Percentiles rank a stretch among this genome's conserved stretches.
Evolutionary conservation across 2,329 filamentous ascomycete species (phyloP).

Genomic region (Aschersonia sp.): DNA sequence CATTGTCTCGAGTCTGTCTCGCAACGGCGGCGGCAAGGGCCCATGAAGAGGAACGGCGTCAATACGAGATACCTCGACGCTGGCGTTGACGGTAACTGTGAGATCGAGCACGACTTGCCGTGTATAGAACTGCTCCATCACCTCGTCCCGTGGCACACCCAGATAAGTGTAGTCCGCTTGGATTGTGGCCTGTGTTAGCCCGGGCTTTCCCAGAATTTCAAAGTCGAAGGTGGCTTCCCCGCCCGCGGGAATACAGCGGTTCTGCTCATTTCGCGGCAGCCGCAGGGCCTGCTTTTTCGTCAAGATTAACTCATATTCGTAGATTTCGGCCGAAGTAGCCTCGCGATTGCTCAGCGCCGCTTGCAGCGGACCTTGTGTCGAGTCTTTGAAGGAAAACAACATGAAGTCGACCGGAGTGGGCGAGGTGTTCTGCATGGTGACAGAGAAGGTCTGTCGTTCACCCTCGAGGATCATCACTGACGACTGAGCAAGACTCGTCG

Average conservation of each 20-base stretch:
- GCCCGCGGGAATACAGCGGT: conserved; percentile 50
- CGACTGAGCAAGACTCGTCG: conserved; percentile 66
- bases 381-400: conserved; percentile 81
- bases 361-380: conserved; percentile 65
- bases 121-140: conserved; percentile 66
- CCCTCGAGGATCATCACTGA: conserved; percentile 90
- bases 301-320: conserved; percentile 73
- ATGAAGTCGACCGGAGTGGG: conserved; percentile 68
- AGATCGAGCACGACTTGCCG: conserved; percentile 69
- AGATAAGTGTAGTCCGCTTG: conserved; percentile 79
- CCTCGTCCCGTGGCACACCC: conserved; percentile 52
- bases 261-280: conserved; percentile 34
- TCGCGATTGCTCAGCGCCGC: conserved; percentile 63
- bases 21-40: conserved; percentile 46
- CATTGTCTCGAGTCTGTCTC: conserved; percentile 28
- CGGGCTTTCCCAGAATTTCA: conserved; percentile 75
- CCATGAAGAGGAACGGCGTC: conserved; percentile 64
- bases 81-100: conserved; percentile 83
- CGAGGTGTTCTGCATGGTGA: conserved; percentile 71
- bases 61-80: conserved; percentile 66
- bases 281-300: conserved; percentile 58
- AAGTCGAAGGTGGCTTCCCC: conserved; percentile 61
- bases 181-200: conserved; percentile 63
- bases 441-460: conserved; percentile 61
- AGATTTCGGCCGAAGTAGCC: conserved; percentile 62